Percentiles rank a stretch among this genome's conserved stretches.
Conservation (phyloP, 257 asterid genomes). For the Nicotiana noctiflora region DNA sequence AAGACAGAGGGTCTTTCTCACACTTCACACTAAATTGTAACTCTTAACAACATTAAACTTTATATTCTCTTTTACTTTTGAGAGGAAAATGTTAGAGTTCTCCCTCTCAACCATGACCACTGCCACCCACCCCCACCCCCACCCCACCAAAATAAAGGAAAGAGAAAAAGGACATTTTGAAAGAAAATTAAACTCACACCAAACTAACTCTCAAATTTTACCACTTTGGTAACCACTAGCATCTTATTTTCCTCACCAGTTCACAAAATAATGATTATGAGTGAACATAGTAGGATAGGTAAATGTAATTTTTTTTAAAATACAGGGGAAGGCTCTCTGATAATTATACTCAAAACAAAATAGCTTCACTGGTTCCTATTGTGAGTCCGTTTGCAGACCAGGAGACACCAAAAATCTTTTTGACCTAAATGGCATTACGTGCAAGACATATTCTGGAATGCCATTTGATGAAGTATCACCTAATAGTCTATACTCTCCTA, state of each 20-base stretch:
- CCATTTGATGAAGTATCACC: not conserved
- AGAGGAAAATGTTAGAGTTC: not conserved
- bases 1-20: not conserved
- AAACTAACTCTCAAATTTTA: not conserved
- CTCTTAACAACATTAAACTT: not conserved
- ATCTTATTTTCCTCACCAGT: not conserved
- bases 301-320: not conserved
- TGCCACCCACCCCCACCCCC: not conserved
- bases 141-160: not conserved
- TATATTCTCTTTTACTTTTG: not conserved
- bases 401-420: conserved; percentile 4
- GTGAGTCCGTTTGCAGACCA: not conserved
- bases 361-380: not conserved
- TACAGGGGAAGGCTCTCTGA: not conserved
- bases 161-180: not conserved
- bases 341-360: not conserved
- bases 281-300: not conserved
- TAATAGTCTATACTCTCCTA: not conserved
- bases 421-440: not conserved
- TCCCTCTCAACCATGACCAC: not conserved
- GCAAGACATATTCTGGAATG: not conserved
- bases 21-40: not conserved
- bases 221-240: not conserved
- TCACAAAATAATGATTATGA: not conserved
- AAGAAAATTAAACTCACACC: not conserved